Conservation (phyloP, 331 rosid species). For the Rosa hybrid region DNA sequence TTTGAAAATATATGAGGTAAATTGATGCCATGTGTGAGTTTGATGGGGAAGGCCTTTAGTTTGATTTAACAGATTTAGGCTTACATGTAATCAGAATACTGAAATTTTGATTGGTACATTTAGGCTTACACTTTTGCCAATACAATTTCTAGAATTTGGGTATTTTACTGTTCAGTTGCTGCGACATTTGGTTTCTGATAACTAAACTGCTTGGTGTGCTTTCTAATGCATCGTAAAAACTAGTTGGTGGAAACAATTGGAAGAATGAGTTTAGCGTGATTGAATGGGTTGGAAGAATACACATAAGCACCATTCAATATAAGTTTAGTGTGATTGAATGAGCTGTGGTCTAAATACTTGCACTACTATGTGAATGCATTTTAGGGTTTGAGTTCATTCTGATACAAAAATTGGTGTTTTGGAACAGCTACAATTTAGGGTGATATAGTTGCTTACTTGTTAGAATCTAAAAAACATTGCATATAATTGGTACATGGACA, state of each 20-base stretch:
- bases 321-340: not conserved
- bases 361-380: not conserved
- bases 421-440: no score
- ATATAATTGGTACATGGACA: no score
- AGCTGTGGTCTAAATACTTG: not conserved
- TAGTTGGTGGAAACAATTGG: conserved; percentile 40
- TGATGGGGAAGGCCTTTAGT: no score
- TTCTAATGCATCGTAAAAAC: conserved; percentile 12
- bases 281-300: no score
- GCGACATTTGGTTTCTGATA: not conserved
- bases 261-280: conserved; percentile 1
- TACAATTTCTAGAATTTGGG: not conserved
- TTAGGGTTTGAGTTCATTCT: not conserved
- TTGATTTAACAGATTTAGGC: no score
- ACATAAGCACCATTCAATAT: not conserved
- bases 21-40: no score
- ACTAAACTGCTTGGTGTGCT: conserved; percentile 2
- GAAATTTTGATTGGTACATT: no score
- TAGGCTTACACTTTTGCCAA: not conserved
- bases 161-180: not conserved
- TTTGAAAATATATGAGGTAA: no score
- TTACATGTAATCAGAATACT: no score
- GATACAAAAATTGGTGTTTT: no score
- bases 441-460: no score
- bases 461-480: no score